These are phyloP conservation scores for Coniochaeta sp. DNA, from an alignment of 2,329 filamentous ascomycete genomes.

Conservation along the genomic window DNA sequence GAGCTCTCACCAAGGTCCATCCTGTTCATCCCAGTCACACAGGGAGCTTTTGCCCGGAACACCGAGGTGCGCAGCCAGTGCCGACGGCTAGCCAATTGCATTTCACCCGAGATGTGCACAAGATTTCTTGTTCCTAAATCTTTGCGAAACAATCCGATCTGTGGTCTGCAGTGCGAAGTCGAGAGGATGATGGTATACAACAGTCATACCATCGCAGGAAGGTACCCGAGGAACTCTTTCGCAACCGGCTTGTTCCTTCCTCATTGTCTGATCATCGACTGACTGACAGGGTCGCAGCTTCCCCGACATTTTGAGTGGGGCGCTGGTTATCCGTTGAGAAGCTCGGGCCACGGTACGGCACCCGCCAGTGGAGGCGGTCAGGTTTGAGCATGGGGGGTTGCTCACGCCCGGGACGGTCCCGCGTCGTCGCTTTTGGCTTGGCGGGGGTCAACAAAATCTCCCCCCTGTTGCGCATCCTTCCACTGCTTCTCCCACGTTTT, in stretches of 20 bases:
- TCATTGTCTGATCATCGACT: neutral
- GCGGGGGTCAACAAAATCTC: neutral
- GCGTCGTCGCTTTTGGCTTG: neutral
- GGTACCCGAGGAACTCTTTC: too few relatives aligned
- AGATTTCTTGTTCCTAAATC: neutral
- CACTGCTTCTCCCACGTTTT: neutral
- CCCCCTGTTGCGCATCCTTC: neutral
- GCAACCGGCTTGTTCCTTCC: neutral
- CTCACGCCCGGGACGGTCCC: neutral
- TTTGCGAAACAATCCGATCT: neutral
- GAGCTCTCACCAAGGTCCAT: neutral
- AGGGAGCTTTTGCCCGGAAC: neutral
- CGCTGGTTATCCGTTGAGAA: neutral
- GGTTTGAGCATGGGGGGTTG: neutral
- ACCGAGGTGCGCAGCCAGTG: neutral
- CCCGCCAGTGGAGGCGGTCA: neutral
- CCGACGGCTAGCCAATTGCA: neutral
- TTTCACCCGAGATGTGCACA: neutral
- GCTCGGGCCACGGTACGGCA: neutral
- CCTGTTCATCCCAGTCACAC: neutral
- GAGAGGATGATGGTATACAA: too few relatives aligned
- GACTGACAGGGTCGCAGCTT: neutral
- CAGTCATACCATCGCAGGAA: neutral
- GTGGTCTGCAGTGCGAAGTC: neutral
- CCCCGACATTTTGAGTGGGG: slow-evolving; percentile 1